phyloP scores from a whole-genome alignment of 495 filamentous ascomycete genomes.

The Talaromyces stipitatus region DNA sequence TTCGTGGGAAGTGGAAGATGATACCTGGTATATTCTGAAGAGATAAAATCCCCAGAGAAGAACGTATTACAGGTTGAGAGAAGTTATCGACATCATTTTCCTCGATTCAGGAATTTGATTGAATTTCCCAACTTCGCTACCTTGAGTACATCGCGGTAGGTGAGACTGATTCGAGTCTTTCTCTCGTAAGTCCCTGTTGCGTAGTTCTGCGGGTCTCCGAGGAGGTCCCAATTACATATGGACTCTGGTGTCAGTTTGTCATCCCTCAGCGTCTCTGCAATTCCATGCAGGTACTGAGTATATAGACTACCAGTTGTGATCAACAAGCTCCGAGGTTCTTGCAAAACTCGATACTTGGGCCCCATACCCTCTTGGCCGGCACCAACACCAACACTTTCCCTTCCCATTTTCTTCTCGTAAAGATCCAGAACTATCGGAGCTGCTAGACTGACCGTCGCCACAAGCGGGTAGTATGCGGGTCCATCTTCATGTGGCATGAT shows the following conservation, averaged over 20 bases:
- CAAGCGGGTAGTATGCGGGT: conserved; percentile 73
- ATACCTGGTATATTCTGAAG: conserved; percentile 65
- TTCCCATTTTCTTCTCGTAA: conserved; percentile 44
- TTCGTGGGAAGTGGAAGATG: conserved; percentile 71
- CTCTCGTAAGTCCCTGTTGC: conserved; percentile 51
- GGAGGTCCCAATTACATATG: conserved; percentile 76
- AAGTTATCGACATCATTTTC: conserved; percentile 19
- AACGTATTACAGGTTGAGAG: not conserved
- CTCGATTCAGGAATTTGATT: conserved; percentile 50
- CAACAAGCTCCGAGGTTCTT: conserved; percentile 78
- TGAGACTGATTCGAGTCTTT: conserved; percentile 71
- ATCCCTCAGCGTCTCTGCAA: conserved; percentile 54
- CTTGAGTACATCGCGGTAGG: conserved; percentile 87
- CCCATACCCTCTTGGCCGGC: conserved; percentile 12
- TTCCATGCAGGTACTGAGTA: conserved; percentile 68
- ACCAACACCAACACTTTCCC: conserved; percentile 17
- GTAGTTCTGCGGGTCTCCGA: conserved; percentile 55
- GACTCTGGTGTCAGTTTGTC: conserved; percentile 49
- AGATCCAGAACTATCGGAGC: conserved; percentile 72
- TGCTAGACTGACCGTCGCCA: conserved; percentile 84
- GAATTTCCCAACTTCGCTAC: conserved; percentile 69
- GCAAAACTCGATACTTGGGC: conserved; percentile 64
- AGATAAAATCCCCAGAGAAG: not conserved
- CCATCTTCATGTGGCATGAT: conserved; percentile 98
- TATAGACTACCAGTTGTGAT: conserved; percentile 65